phyloP scores from a whole-genome alignment of 2,329 filamentous ascomycete genomes.

The Oidium heveae region DNA sequence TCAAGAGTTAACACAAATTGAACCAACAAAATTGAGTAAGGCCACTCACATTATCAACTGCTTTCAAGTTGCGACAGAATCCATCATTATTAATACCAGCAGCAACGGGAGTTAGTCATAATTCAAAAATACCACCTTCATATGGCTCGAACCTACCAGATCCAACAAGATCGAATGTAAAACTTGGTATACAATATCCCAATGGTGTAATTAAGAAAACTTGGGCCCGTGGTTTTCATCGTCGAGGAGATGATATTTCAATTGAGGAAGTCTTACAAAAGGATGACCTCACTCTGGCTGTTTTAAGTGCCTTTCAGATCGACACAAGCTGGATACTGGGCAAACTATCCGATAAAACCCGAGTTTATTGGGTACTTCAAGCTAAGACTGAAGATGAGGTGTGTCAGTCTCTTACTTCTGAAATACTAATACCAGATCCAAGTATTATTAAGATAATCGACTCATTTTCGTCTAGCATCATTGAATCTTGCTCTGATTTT shows the following conservation, averaged over 20 bases:
- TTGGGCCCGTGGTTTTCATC: constrained; percentile 37
- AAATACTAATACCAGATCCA: no score
- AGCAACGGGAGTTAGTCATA: no score
- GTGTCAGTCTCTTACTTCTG: background rate
- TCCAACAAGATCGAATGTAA: background rate
- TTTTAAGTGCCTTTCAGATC: constrained; percentile 74
- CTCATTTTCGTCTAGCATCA: no score
- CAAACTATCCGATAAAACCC: constrained; percentile 40
- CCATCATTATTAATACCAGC: no score
- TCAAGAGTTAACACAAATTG: no score
- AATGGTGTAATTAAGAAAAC: constrained; percentile 57
- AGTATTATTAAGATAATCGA: no score
- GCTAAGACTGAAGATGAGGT: constrained; percentile 25
- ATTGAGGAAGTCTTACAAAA: constrained; percentile 70
- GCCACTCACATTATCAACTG: no score
- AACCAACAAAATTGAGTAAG: no score
- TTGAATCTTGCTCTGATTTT: no score
- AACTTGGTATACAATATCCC: constrained; percentile 12
- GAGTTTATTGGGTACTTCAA: constrained; percentile 33
- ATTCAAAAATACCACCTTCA: no score
- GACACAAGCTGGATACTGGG: constrained; percentile 29
- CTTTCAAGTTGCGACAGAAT: no score
- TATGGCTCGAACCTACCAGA: no score
- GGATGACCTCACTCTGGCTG: constrained; percentile 42
- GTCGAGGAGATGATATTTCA: constrained; percentile 48